Evolutionary conservation across 345 rosid genomes (phyloP).

Genomic region (Cardamine resedifolia): DNA sequence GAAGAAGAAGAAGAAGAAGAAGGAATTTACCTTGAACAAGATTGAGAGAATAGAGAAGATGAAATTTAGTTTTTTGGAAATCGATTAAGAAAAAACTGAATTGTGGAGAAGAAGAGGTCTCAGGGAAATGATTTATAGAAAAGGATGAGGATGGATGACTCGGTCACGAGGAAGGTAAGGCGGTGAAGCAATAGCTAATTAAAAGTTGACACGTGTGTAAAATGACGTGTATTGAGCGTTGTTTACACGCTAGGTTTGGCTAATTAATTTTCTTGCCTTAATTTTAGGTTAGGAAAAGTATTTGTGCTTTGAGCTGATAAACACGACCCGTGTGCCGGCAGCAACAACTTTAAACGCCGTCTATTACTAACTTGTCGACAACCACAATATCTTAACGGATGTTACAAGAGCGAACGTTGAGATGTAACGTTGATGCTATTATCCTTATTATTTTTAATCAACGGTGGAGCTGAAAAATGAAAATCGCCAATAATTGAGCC

Average conservation of each 20-base stretch:
- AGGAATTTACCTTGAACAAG: constrained; percentile 17
- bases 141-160: constrained; percentile 9
- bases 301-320: constrained; percentile 27
- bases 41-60: not conserved
- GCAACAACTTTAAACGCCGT: constrained; percentile 24
- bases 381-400: constrained; percentile 10
- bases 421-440: not conserved
- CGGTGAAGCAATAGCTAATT: constrained; percentile 5
- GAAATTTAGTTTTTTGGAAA: not conserved
- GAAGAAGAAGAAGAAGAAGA: too few species aligned
- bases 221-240: constrained; percentile 24
- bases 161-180: constrained; percentile 32
- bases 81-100: not conserved
- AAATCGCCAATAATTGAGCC: constrained; percentile 5
- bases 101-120: constrained; percentile 1
- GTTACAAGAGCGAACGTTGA: constrained; percentile 10
- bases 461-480: constrained; percentile 13
- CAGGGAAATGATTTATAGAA: constrained; percentile 18
- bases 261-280: not conserved
- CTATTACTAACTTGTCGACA: not conserved
- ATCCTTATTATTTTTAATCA: not conserved
- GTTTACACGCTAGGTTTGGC: constrained; percentile 16
- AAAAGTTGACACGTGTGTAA: not conserved
- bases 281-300: constrained; percentile 27
- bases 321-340: constrained; percentile 16